Conservation (phyloP, 768 basidiomycete species). For the button mushroom (Agaricus bisporus) region DNA sequence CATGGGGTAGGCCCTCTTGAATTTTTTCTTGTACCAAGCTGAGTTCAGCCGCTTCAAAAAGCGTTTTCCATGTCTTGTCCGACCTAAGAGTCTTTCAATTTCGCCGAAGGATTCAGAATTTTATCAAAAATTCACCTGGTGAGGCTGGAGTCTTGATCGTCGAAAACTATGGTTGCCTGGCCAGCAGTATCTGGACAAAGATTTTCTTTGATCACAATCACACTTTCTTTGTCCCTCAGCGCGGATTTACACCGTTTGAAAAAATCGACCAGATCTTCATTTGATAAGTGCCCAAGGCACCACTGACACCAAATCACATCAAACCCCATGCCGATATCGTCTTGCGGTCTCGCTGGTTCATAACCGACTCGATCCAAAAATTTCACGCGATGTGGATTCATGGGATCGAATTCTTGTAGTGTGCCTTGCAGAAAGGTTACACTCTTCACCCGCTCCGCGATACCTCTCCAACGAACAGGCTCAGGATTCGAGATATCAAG, state of each 20-base stretch:
- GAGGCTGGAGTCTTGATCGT: conserved; percentile 84
- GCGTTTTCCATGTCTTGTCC: conserved; percentile 70
- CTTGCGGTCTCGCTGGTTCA: conserved; percentile 32
- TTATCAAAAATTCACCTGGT: conserved; percentile 52
- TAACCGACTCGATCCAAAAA: conserved; percentile 67
- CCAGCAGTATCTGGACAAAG: conserved; percentile 61
- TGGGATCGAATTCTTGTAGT: conserved; percentile 78
- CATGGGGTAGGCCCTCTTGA: conserved; percentile 79
- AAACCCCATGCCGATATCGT: conserved; percentile 57
- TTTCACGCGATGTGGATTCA: conserved; percentile 34
- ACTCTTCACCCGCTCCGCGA: conserved; percentile 56
- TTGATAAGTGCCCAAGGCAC: conserved; percentile 86
- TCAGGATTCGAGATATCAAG: conserved; percentile 16
- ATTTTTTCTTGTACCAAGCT: conserved; percentile 65
- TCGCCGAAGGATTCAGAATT: background rate
- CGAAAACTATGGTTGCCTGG: conserved; percentile 52
- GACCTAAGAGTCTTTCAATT: conserved; percentile 45
- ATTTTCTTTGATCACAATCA: conserved; percentile 93
- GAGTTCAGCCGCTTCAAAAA: conserved; percentile 73
- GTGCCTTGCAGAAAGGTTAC: conserved; percentile 77
- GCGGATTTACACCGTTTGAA: conserved; percentile 58
- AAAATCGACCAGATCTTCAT: conserved; percentile 73
- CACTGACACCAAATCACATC: conserved; percentile 97
- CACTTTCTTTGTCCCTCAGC: conserved; percentile 40
- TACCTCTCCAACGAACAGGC: conserved; percentile 54